Percentiles rank a stretch among this genome's conserved stretches.
Evolutionary conservation across 2,329 filamentous ascomycete genomes (phyloP).

Genomic region (Fusarium sp.): DNA sequence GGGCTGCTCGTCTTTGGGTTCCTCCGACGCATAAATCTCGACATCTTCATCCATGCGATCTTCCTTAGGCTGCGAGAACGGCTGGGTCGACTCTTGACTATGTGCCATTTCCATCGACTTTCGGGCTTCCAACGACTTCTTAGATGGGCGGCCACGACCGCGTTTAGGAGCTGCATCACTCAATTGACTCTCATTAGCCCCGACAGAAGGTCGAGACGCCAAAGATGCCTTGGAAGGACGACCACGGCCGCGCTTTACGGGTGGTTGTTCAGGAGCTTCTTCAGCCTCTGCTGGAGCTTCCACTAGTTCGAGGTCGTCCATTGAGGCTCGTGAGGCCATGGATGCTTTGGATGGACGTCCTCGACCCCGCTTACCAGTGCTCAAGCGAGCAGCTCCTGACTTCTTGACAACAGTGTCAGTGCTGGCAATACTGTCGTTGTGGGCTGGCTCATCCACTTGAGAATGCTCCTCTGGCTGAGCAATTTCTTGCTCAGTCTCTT

Average conservation of each 20-base stretch:
- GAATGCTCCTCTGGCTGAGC: constrained; percentile 20
- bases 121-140: constrained; percentile 46
- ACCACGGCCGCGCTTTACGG: constrained; percentile 47
- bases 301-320: constrained; percentile 41
- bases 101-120: constrained; percentile 36
- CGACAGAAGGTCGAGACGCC: constrained; percentile 40
- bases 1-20: constrained; percentile 20
- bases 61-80: constrained; percentile 27
- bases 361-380: constrained; percentile 43
- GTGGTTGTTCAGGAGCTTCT: constrained; percentile 23
- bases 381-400: constrained; percentile 36
- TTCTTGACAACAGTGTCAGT: constrained; percentile 57
- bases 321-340: constrained; percentile 41
- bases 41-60: constrained; percentile 33
- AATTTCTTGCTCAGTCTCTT: constrained; percentile 8
- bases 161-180: constrained; percentile 44
- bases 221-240: constrained; percentile 50
- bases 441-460: constrained; percentile 43
- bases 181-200: constrained; percentile 35
- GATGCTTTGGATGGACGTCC: constrained; percentile 49
- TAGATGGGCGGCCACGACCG: constrained; percentile 48
- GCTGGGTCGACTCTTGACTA: constrained; percentile 28
- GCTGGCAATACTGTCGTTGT: constrained; percentile 55
- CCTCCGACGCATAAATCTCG: constrained; percentile 26
- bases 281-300: constrained; percentile 31